Base-by-base conservation (phyloP, 2,329 filamentous ascomycete genomes). In the Hysterium pulicare region DNA sequence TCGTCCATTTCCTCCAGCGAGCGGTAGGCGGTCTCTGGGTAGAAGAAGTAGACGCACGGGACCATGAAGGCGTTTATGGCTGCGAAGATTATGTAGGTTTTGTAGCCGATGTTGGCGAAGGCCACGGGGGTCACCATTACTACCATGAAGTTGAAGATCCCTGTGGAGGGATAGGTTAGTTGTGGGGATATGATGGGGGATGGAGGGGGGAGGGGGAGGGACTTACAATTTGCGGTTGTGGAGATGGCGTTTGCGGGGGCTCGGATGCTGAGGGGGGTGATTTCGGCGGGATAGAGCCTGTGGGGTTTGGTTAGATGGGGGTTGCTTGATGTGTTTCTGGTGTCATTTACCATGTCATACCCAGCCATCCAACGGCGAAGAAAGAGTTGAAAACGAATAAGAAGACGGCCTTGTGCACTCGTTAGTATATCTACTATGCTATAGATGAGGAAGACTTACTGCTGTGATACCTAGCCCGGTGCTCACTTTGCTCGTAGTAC, bases 381-480 rank as follows among this genome's bases (percentile, higher is more conserved):
- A 85, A 93, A 75, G 87, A 87, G 72, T 94, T 89, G 75, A 89
- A 93, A 71, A 91, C 84, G 70, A 84, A 86, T 60, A 95, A 89
- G 71, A 94, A 91, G 45, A 94, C 62, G 0, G 69, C 65, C 16
- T 28, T 8, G n/a, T 30, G n/a, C 10, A 30, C 9, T 30, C 10
- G n/a, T 30, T 30, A 9, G 10, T n/a, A 30, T n/a, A 30, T 30
- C 9, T 9, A 28, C 13, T 13, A 28, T 28, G 24, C 13, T 28
- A 28, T 7, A 8, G 24, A 13, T 28, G 24, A 16, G 15, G 15
- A 34, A 34, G 15, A 34, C n/a, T 86, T 78, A 88, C 67, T 26
- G 69, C 65, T 4, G 58, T 61, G 23, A 70, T 62, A 11, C 66
- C 64, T n/a, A 53, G 53, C 3, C 51, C 48, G 2, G 42, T 33